These are phyloP conservation scores for Crucihimalaya himalaica DNA, from an alignment of 345 rosid species.

Conservation along the genomic window DNA sequence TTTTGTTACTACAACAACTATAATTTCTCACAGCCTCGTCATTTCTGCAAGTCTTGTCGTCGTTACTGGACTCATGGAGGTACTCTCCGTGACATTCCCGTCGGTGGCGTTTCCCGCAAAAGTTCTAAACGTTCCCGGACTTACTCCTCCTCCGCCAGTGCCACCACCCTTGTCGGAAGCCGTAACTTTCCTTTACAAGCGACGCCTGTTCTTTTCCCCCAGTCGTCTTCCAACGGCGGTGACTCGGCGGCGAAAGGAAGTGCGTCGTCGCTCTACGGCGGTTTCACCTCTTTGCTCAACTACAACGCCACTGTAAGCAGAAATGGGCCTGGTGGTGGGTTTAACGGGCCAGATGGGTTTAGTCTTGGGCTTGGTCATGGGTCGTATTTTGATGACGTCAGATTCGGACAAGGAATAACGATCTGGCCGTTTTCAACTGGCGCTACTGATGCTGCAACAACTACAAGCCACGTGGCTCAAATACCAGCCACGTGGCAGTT, in stretches of 20 bases:
- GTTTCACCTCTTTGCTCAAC: slow-evolving; percentile 70
- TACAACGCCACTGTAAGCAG: slow-evolving; percentile 25
- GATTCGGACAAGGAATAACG: slow-evolving; percentile 38
- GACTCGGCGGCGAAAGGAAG: slow-evolving; percentile 20
- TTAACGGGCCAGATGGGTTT: slow-evolving; percentile 30
- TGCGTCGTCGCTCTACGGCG: slow-evolving; percentile 40
- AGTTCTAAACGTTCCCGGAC: slow-evolving; percentile 82
- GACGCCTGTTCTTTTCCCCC: slow-evolving; percentile 59
- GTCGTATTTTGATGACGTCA: slow-evolving; percentile 29
- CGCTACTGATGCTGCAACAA: slow-evolving; percentile 14
- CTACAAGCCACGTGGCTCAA: slow-evolving; percentile 32
- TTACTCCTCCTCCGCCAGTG: slow-evolving; percentile 3
- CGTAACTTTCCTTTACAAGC: slow-evolving; percentile 47
- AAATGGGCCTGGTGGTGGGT: slow-evolving; percentile 32
- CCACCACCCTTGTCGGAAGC: slow-evolving; percentile 8
- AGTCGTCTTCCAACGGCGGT: slow-evolving; percentile 36
- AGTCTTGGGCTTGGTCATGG: slow-evolving; percentile 41
- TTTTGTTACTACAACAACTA: slow-evolving; percentile 98
- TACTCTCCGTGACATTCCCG: slow-evolving; percentile 89
- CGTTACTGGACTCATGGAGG: slow-evolving; percentile 99
- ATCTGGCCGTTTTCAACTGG: slow-evolving; percentile 37
- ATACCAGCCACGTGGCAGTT: slow-evolving; percentile 32
- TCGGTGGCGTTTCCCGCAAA: slow-evolving; percentile 92
- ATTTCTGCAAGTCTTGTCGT: slow-evolving; percentile 94
- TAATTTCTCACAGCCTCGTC: slow-evolving; percentile 98